A percentile compares a stretch with the other conserved stretches of the same genome.
These are phyloP conservation scores for Schizosaccharomyces octosporus DNA, from an alignment of 805 yeast species.

Conservation along the genomic window DNA sequence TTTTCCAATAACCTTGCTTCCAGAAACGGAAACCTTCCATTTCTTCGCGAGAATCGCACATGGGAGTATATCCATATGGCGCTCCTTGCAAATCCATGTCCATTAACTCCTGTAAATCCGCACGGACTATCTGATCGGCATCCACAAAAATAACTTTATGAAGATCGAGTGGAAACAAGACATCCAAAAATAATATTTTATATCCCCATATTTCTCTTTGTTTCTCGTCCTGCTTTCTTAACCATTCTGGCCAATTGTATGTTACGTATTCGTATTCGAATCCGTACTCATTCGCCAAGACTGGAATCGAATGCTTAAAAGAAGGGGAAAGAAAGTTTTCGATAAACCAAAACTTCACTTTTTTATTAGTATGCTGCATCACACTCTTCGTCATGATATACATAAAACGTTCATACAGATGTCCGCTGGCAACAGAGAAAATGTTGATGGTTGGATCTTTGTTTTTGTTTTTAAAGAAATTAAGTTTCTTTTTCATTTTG, in stretches of 20 bases:
- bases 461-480: constrained; percentile 3
- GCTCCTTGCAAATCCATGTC: constrained; percentile 52
- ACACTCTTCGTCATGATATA: constrained; percentile 66
- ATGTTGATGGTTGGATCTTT: constrained; percentile 40
- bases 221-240: constrained; percentile 50
- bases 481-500: constrained; percentile 5
- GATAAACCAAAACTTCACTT: constrained; percentile 65
- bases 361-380: constrained; percentile 33
- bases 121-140: constrained; percentile 58
- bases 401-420: constrained; percentile 45
- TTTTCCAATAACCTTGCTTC: constrained; percentile 81
- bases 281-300: constrained; percentile 29
- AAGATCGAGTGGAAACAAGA: constrained; percentile 55
- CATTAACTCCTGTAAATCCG: constrained; percentile 45
- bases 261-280: constrained; percentile 57
- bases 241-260: constrained; percentile 85
- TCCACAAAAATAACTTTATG: constrained; percentile 64
- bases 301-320: constrained; percentile 34
- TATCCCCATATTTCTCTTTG: constrained; percentile 73
- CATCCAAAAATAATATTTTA: constrained; percentile 67
- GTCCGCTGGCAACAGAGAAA: constrained; percentile 66
- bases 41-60: constrained; percentile 58
- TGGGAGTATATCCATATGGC: constrained; percentile 68
- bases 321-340: constrained; percentile 58
- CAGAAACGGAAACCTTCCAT: constrained; percentile 77